Evolutionary conservation across 305 asterid species (phyloP).

Genomic region (Solanum hybrid): DNA sequence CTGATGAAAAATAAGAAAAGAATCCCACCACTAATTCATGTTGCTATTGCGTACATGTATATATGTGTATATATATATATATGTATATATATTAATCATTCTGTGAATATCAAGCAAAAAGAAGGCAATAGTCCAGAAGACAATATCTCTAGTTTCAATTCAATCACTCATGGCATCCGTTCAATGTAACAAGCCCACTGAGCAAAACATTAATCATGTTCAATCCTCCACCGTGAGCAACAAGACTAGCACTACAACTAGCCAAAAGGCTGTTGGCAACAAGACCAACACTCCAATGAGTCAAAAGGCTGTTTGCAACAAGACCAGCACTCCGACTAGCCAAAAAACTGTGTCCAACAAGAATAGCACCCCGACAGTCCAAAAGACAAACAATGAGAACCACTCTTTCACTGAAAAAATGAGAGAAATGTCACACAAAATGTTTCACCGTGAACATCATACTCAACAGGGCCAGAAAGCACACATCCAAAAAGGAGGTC

Average conservation of each 20-base stretch:
- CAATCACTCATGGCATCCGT: conserved; percentile 4
- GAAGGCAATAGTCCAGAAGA: conserved; percentile 1
- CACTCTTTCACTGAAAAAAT: conserved; percentile 2
- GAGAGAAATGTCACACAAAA: conserved; percentile 11
- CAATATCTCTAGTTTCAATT: background rate
- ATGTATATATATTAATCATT: background rate
- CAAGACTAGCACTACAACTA: background rate
- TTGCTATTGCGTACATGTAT: background rate
- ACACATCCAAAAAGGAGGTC: background rate
- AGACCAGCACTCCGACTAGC: background rate
- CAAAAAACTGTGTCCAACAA: background rate
- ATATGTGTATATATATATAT: background rate
- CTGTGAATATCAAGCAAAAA: background rate
- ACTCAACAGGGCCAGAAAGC: conserved; percentile 2
- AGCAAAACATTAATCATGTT: background rate
- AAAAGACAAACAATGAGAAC: conserved; percentile 7
- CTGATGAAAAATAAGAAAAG: background rate
- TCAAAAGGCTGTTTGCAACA: background rate
- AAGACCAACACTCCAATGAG: background rate
- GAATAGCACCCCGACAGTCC: background rate
- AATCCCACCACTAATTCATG: background rate
- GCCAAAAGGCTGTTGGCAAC: background rate
- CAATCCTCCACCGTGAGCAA: background rate
- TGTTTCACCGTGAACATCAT: conserved; percentile 10
- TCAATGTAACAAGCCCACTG: conserved; percentile 3